Evolutionary conservation across 805 yeast species (phyloP), one percentile per base, ranked within the genome.

Genomic region (Pichia phayaonensis): DNA sequence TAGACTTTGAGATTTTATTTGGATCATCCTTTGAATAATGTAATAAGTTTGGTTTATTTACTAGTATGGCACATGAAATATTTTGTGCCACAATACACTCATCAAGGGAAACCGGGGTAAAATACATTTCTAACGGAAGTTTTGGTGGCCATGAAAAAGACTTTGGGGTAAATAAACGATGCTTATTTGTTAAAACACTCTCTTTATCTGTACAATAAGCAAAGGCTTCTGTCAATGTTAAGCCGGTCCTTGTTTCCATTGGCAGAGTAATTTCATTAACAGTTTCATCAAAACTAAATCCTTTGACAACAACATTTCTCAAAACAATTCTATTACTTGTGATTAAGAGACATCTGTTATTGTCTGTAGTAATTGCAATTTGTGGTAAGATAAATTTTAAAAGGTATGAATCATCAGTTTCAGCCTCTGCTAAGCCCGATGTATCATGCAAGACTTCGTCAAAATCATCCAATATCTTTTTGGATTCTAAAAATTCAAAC

Each of bases 381-480:
- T 92, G 97, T 0, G 98, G 97, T 18, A 88, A 78, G 15, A 88
- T 73, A 44, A 90, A 74, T 54, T 86, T 84, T 44, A 90, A 71
- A 54, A 83, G 68, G 60, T 82, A 64, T 4, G 59, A 52, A 50
- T 67, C 70, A 40, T 64, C 67, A 12, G 60, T 51, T 23, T 47
- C 49, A 10, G 63, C 62, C 26, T 52, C 54, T 2, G 41, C 53
- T 23, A 59, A 44, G 55, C 31, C 58, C 4, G 46, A 49, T 0
- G 56, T 52, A 39, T 68, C 65, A 50, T 75, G 68, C 26, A 89
- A 61, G 34, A 75, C 79, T 8, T 73, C 71, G 46, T 83, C 81
- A 59, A 85, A 82, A 13, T 71, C 64, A 23, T 72, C 70, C 67
- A 72, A 40, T 65, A 70, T 44, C 8, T 52, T 48, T 21, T 55